Evolutionary conservation across 176 grass and related monocot species (phyloP), one percentile per base, ranked within the genome.

Genomic region (Aegilops longissima): DNA sequence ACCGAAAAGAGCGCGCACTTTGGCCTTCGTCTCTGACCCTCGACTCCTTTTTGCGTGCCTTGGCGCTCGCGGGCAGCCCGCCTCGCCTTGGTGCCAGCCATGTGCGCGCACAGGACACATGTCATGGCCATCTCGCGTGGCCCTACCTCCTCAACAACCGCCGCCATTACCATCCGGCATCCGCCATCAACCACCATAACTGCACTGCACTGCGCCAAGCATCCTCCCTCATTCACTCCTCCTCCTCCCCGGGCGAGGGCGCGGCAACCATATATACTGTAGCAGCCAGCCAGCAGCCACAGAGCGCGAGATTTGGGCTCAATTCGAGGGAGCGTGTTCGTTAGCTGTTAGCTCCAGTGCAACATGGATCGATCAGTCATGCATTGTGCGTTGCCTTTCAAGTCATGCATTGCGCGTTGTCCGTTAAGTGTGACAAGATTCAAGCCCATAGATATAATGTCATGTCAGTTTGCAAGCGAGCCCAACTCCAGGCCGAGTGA

Each of bases 91-190:
- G 68, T 54, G 77, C 24, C 12, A 80, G 80, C 63, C 87, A 86
- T 89, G 69, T 81, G 70, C 88, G 16, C 16, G 77, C 77, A 70
- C 77, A 76, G 64, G 64, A 69, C 69, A 76, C 81, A 76, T n/a
- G 76, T 16, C 78, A 54, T 79, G 56, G 24, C 45, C 45, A 51
- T 54, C 66, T 25, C 69, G 34, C 54, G 39, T 71, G 71, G 71
- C 44, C 1, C 78, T 66, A 61, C 74, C 89, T 74, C 87, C 77
- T 54, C 82, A 88, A 91, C 77, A 71, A 91, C 85, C 77, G 70
- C 69, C 76, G 52, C 89, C 85, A 91, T 88, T 84, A 91, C 81
- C 42, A 44, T 44, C 47, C 47, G 16, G 76, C 76, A 91, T 87
- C 47, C 47, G 16, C 81, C 76, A 91, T 87, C 89, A 0, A 81